Base-by-base conservation (phyloP, 768 basidiomycete species). In the Suillus subalutaceus region DNA sequence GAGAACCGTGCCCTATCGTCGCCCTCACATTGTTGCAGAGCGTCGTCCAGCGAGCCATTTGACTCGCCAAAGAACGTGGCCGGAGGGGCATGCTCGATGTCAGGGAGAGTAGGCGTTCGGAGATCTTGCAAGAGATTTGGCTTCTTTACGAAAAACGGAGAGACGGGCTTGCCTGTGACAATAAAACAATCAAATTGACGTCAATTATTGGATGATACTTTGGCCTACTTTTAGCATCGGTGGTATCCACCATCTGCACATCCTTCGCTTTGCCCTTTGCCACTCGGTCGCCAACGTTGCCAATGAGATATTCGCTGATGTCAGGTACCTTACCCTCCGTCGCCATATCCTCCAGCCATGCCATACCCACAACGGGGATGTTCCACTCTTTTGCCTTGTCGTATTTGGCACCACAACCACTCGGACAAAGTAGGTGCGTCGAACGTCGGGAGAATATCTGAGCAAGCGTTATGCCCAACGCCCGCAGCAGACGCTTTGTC, bases 391-490 rank as follows among this genome's bases (percentile, higher is more conserved):
- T 72, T 2, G 95, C 94, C 74, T 90, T 93, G 18, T 89, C 85
- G 61, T 86, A 93, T 73, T 97, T 97, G 30, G 82, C 80, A 18
- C 96, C 94, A 0, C 74, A 78, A 0, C 83, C 86, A 7, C 87
- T 82, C 0, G 91, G 90, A 73, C 94, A 95, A 9, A 97, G 79
- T 1, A 97, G 82, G 69, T 97, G 92, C 0, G 95, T 96, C 2
- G 89, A 86, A 13, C 82, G 84, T 20, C 87, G 83, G 16, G 86
- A 90, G 74, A 91, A 90, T n/a, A 78, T 81, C 0, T 83, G 79
- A 4, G 86, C 82, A 2, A 87, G 79, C 5, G 72, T 82, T 44
- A 89, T 83, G 13, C 90, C 93, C 10, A 94, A 78, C 6, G 88
- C 90, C 13, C 88, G 85, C 38, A 90, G 74, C 18, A 96, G 79